phyloP scores from a whole-genome alignment of 441 rosid species.

The Daphne laureola region DNA sequence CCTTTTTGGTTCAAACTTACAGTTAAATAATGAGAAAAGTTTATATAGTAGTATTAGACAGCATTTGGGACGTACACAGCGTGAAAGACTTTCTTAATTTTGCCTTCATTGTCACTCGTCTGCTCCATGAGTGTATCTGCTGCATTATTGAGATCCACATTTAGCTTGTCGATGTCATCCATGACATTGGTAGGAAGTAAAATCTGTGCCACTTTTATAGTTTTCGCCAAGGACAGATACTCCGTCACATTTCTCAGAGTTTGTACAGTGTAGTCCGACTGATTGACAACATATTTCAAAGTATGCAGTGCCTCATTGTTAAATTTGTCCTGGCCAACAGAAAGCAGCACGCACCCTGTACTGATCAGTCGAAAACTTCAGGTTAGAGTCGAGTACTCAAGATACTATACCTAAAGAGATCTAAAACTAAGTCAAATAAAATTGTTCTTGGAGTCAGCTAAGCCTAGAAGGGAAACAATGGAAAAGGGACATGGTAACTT shows the following conservation, averaged over 20 bases:
- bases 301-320: constrained; percentile 66
- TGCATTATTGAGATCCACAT: constrained; percentile 57
- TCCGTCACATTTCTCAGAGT: constrained; percentile 75
- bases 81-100: constrained; percentile 58
- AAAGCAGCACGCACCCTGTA: constrained; percentile 80
- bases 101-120: constrained; percentile 60
- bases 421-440: no score
- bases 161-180: constrained; percentile 68
- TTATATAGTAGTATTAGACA: constrained; percentile 9
- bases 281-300: constrained; percentile 78
- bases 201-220: constrained; percentile 67
- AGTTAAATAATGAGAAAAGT: constrained; percentile 6
- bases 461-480: neutral
- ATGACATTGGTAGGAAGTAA: constrained; percentile 62
- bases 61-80: constrained; percentile 45
- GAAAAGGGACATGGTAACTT: neutral
- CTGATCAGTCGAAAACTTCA: constrained; percentile 27
- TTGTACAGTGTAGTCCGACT: constrained; percentile 80
- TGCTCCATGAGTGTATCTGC: constrained; percentile 62
- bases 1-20: constrained; percentile 1
- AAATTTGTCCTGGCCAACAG: constrained; percentile 81
- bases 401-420: no score
- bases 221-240: constrained; percentile 86
- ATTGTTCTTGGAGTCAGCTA: no score
- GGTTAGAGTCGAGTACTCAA: constrained; percentile 5